Conservation (phyloP, 495 filamentous ascomycete genomes). For the Penicillium paradoxum region DNA sequence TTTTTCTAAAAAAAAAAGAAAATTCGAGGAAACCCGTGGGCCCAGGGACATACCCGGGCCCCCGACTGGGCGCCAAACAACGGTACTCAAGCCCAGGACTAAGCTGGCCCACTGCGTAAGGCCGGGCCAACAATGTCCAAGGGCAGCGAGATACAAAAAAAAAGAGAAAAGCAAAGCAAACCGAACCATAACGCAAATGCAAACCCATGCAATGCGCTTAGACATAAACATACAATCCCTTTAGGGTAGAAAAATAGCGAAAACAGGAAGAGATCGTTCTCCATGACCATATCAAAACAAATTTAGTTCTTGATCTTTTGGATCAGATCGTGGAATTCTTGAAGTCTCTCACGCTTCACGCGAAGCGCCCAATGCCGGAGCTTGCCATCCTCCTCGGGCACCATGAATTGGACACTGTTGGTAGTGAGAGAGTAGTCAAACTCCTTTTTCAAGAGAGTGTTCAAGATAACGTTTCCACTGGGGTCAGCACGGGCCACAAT, state of each 20-base stretch:
- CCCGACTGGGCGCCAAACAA: neutral
- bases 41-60: neutral
- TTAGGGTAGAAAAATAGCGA: neutral
- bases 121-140: neutral
- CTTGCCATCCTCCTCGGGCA: slow-evolving; percentile 45
- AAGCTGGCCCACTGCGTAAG: neutral
- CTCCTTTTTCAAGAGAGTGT: slow-evolving; percentile 55
- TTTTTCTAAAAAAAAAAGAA: neutral
- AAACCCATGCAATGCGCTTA: slow-evolving; percentile 5
- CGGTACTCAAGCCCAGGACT: neutral
- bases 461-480: slow-evolving; percentile 63
- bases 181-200: neutral
- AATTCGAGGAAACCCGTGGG: neutral
- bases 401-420: slow-evolving; percentile 54
- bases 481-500: slow-evolving; percentile 65
- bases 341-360: slow-evolving; percentile 51
- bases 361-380: slow-evolving; percentile 62
- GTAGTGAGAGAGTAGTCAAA: slow-evolving; percentile 51
- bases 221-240: slow-evolving; percentile 7
- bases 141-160: neutral
- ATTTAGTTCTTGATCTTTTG: slow-evolving; percentile 23
- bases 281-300: neutral
- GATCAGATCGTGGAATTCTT: slow-evolving; percentile 30
- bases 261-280: neutral
- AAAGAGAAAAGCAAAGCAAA: neutral